Base-by-base conservation (phyloP, 345 rosid species). In the Hibiscus trionum region DNA sequence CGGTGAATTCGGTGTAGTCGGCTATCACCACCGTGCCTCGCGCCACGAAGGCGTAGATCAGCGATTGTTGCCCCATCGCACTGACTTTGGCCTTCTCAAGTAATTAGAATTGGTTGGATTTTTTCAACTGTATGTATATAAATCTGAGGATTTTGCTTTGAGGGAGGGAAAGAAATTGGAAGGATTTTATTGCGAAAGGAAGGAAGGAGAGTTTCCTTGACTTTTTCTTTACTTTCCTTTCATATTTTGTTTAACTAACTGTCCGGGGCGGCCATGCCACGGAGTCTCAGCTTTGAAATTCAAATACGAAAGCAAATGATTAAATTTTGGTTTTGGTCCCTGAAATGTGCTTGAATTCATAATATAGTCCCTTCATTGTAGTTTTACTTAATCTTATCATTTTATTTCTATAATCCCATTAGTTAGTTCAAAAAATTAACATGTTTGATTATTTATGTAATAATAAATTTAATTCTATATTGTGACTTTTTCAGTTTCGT, bases 31-130 rank as follows among this genome's bases (percentile, higher is more conserved):
- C 85, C 21, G 88, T 80, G 69, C 90, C 90, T 19, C 90, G 79
- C 3, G 90, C 82, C 59, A 81, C 90, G 72, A 86, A 84, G 81
- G 87, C 78, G 84, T 86, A 86, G 84, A 86, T 84, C 84, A 86
- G 72, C 73, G 88, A 83, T 61, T 86, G 83, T 79, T 84, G 86
- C 50, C 84, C 82, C 89, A 86, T 86, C 68, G 8, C 17, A 21
- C 0, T 11, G 15, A 37, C 57, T 67, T 29, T 29, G 31, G 31
- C 71, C 71, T 33, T 29, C 27, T 26, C 14, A 35, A 35, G 7
- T 35, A 35, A 4, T 35, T 35, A 35, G 31, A 29, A 29, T 29
- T 29, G 2, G 0, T 29, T 29, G 31, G 31, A 29, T 29, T 29
- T 29, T 29, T 29, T 29, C 31, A 29, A 29, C 31, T 35, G 39